A percentile compares a stretch with the other conserved stretches of the same genome.
Evolutionary conservation across 148 eudicot genomes (phyloP).

Genomic region (Cornus florida): DNA sequence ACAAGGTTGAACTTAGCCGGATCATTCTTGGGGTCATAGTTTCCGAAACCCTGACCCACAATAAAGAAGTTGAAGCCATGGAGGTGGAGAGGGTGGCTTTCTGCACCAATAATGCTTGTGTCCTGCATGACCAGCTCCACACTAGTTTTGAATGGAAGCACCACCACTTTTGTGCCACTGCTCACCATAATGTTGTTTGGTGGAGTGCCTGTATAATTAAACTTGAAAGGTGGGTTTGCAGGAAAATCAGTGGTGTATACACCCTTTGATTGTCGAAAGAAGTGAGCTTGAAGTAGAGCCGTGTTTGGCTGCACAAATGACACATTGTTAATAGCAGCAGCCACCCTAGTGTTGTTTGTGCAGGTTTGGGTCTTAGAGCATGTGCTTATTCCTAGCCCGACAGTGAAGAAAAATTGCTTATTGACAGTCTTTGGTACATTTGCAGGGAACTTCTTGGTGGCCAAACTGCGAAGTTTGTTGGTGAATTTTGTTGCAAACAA

Average conservation of each 20-base stretch:
- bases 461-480: constrained; percentile 13
- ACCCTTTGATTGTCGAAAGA: constrained; percentile 28
- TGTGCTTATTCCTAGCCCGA: constrained; percentile 13
- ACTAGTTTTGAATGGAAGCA: constrained; percentile 42
- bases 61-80: constrained; percentile 66
- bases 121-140: constrained; percentile 65
- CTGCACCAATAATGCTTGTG: constrained; percentile 52
- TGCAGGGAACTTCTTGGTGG: constrained; percentile 14
- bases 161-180: constrained; percentile 44
- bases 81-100: constrained; percentile 59
- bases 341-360: constrained; percentile 38
- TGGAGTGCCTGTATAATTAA: constrained; percentile 56
- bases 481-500: constrained; percentile 8
- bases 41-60: constrained; percentile 61
- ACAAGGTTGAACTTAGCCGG: constrained; percentile 48
- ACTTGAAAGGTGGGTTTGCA: constrained; percentile 30
- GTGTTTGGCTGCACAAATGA: constrained; percentile 51
- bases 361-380: constrained; percentile 33
- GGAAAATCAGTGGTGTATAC: constrained; percentile 52
- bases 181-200: constrained; percentile 43
- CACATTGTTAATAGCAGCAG: constrained; percentile 53
- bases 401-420: constrained; percentile 12
- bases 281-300: constrained; percentile 56
- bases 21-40: constrained; percentile 45
- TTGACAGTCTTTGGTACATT: constrained; percentile 17